Base-by-base conservation (phyloP, 139 green algal genomes). In the Pedinophyceae sp. region DNA sequence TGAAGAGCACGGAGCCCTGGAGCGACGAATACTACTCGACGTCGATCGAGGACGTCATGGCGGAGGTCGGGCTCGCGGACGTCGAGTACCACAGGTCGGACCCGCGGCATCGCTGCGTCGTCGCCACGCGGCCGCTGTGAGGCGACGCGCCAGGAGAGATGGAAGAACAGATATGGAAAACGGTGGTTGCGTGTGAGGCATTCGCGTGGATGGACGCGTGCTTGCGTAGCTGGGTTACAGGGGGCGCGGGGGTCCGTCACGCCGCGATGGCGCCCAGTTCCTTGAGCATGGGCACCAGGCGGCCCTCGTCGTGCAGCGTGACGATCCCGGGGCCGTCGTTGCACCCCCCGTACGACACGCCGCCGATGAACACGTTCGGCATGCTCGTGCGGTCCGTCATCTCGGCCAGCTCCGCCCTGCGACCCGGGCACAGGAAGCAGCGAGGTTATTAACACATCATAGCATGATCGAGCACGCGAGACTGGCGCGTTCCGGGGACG, bases 1-100 rank as follows among this genome's bases (percentile, higher is more conserved):
- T 94, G 77, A 87, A 87, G 66, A 79, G 68, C 34, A 94, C 84
- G 13, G 81, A 89, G 70, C 79, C 81, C 2, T 77, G 67, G 57
- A 70, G 34, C 34, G 75, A 86, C 48, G 63, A 80, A 55, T 85
- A 86, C 69, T 86, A 84, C 61, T 47, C 50, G n/a, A n/a, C n/a
- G n/a, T n/a, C n/a, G n/a, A n/a, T n/a, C n/a, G n/a, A n/a, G n/a
- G 39, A 20, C 19, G 19, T 48, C 18, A 18, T 62, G 71, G 57
- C 67, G 62, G 17, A 56, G 56, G 38, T 52, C 47, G n/a, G 64
- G 71, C 54, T 48, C 64, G 38, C 13, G 13, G 38, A 45, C 13
- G 16, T n/a, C 13, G 13, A 45, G 13, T 45, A 45, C 13, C 38
- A 45, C 38, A 45, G 38, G 38, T 16, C 38, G 13, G 38, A 45